A percentile compares a stretch with the other conserved stretches of the same genome.
Evolutionary conservation across 805 yeast species (phyloP).

Genomic region (Starmera pachycereana): DNA sequence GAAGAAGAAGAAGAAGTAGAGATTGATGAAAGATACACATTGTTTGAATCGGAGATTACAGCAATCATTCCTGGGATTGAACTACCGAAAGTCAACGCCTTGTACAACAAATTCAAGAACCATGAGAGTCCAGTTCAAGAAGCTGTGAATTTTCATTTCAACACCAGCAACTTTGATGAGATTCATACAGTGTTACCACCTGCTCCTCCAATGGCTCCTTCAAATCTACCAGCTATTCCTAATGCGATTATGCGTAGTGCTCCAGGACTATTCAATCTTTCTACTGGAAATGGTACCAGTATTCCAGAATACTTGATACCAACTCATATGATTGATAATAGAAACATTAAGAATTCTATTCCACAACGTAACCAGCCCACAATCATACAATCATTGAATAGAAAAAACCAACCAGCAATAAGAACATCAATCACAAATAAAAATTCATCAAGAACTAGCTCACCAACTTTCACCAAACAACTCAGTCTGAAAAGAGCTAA

Average conservation of each 20-base stretch:
- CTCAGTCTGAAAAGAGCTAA: background rate
- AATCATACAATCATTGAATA: too few relatives aligned
- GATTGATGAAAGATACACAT: conserved; percentile 10
- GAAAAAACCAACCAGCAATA: background rate
- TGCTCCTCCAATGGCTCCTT: background rate
- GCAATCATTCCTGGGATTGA: conserved; percentile 26
- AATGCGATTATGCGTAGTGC: too few relatives aligned
- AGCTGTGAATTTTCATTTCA: conserved; percentile 33
- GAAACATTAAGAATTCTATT: too few relatives aligned
- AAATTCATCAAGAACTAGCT: background rate
- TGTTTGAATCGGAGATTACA: conserved; percentile 22
- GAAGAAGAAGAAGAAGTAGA: conserved; percentile 8
- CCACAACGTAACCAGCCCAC: background rate
- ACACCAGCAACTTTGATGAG: conserved; percentile 5
- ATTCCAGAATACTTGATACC: too few relatives aligned
- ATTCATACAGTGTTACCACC: background rate
- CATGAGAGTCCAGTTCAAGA: conserved; percentile 20
- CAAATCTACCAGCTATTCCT: background rate
- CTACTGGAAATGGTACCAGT: too few relatives aligned
- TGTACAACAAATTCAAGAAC: conserved; percentile 20
- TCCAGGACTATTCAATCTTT: too few relatives aligned
- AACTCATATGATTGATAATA: too few relatives aligned
- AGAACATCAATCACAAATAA: background rate
- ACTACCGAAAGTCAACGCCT: conserved; percentile 7
- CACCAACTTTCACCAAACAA: background rate